phyloP scores from a whole-genome alignment of 2,329 filamentous ascomycete genomes.

The Aspergillus unguis region DNA sequence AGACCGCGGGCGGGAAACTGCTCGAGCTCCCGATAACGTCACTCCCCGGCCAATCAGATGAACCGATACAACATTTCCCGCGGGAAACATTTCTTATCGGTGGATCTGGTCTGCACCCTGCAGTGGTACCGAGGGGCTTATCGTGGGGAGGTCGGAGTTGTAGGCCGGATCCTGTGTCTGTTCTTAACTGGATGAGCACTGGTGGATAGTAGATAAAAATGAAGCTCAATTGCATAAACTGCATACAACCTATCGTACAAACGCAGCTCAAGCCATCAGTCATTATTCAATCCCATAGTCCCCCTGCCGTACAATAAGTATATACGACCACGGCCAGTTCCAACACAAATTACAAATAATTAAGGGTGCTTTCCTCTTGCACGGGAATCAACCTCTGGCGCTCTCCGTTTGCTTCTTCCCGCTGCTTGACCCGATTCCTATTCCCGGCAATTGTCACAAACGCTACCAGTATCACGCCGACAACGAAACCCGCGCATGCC shows the following conservation, averaged over 20 bases:
- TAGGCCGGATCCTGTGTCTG: too few species aligned
- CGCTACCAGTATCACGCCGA: constrained; percentile 63
- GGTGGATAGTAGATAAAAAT: too few species aligned
- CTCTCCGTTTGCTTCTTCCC: constrained; percentile 21
- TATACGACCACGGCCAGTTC: neutral
- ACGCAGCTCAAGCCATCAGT: too few species aligned
- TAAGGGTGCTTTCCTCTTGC: neutral
- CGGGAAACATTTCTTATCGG: constrained; percentile 12
- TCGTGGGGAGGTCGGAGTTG: neutral
- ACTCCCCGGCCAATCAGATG: constrained; percentile 12
- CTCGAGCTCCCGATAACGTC: constrained; percentile 15
- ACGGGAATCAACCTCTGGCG: constrained; percentile 6
- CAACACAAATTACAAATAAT: neutral
- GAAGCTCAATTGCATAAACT: neutral
- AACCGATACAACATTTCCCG: constrained; percentile 7
- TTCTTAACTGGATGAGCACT: too few species aligned
- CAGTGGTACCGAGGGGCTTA: neutral
- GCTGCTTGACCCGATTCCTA: constrained; percentile 20
- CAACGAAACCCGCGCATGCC: constrained; percentile 57
- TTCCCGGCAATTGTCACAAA: constrained; percentile 53
- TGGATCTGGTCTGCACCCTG: too few species aligned
- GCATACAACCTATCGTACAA: too few species aligned
- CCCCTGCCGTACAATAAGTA: neutral
- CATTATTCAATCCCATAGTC: neutral
- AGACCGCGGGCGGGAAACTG: constrained; percentile 23